Evolutionary conservation across 2,329 filamentous ascomycete species (phyloP).

Genomic region (Trichoderma semiorbis): DNA sequence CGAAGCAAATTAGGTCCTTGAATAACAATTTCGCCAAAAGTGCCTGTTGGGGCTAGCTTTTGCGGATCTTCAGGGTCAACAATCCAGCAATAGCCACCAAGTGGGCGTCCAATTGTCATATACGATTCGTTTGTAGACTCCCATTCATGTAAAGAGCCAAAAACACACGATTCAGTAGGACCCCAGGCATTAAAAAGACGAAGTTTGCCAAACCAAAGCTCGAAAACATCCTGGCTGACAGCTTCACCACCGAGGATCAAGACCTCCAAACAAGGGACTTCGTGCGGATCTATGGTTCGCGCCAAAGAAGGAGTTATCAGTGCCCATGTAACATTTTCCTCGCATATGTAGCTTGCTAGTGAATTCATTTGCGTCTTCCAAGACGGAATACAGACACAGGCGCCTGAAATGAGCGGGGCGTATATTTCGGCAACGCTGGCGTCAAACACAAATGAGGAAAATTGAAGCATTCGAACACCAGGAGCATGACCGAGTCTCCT

Average conservation of each 20-base stretch:
- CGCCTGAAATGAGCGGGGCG: constrained; percentile 2
- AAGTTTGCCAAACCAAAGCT: constrained; percentile 17
- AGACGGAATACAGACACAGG: constrained; percentile 20
- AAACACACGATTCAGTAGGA: constrained; percentile 17
- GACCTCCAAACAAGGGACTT: constrained; percentile 15
- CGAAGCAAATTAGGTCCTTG: constrained; percentile 16
- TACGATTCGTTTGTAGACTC: constrained; percentile 6
- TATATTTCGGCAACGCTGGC: constrained; percentile 15
- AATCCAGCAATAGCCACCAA: constrained; percentile 18
- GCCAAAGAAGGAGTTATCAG: constrained; percentile 17
- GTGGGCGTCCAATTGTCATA: constrained; percentile 9
- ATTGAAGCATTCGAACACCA: constrained; percentile 17
- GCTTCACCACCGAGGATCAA: constrained; percentile 18
- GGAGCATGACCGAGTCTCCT: background rate
- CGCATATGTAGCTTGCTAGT: constrained; percentile 3
- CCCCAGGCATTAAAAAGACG: constrained; percentile 17
- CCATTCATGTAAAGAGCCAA: constrained; percentile 15
- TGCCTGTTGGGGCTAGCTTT: constrained; percentile 4
- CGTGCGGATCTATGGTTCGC: constrained; percentile 22
- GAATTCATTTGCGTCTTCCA: constrained; percentile 14
- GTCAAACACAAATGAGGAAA: constrained; percentile 18
- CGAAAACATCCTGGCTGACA: constrained; percentile 15
- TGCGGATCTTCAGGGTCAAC: constrained; percentile 14
- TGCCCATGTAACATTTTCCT: constrained; percentile 11
- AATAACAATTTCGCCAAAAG: constrained; percentile 14